Evolutionary conservation across 495 filamentous ascomycete species (phyloP).

Genomic region (Penicillium canariense): DNA sequence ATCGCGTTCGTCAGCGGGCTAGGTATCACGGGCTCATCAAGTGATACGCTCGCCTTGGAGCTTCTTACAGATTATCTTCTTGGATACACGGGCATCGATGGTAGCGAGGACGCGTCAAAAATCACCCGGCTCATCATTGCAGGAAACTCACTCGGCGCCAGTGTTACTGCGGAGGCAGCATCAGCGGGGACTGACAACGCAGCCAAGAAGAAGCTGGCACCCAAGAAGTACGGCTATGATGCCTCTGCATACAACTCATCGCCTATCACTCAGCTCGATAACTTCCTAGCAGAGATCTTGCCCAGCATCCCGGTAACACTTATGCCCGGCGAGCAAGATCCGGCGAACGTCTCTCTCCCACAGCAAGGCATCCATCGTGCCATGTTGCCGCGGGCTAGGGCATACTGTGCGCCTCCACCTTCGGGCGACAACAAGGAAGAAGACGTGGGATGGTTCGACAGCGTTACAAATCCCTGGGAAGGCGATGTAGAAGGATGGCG

Average conservation of each 20-base stretch:
- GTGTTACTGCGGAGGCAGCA: conserved; percentile 36
- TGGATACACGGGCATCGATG: conserved; percentile 66
- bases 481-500: conserved; percentile 85
- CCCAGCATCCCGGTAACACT: conserved; percentile 79
- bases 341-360: conserved; percentile 74
- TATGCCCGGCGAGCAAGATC: conserved; percentile 72
- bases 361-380: conserved; percentile 82
- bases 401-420: conserved; percentile 55
- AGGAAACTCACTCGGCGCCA: conserved; percentile 77
- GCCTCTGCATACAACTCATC: conserved; percentile 78
- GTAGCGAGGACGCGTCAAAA: conserved; percentile 57
- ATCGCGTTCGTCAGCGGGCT: conserved; percentile 90
- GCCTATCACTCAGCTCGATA: conserved; percentile 79
- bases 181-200: conserved; percentile 24
- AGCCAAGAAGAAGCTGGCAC: conserved; percentile 42
- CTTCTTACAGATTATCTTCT: conserved; percentile 84
- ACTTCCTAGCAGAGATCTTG: conserved; percentile 75
- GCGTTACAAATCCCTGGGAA: conserved; percentile 90
- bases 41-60: conserved; percentile 68
- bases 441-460: conserved; percentile 79
- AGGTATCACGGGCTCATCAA: conserved; percentile 70
- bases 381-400: conserved; percentile 72
- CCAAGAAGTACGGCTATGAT: conserved; percentile 95
- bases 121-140: conserved; percentile 89
- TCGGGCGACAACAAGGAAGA: conserved; percentile 47